Conservation (phyloP, 2,329 filamentous ascomycete genomes). For the Biscogniauxia mediterranea region DNA sequence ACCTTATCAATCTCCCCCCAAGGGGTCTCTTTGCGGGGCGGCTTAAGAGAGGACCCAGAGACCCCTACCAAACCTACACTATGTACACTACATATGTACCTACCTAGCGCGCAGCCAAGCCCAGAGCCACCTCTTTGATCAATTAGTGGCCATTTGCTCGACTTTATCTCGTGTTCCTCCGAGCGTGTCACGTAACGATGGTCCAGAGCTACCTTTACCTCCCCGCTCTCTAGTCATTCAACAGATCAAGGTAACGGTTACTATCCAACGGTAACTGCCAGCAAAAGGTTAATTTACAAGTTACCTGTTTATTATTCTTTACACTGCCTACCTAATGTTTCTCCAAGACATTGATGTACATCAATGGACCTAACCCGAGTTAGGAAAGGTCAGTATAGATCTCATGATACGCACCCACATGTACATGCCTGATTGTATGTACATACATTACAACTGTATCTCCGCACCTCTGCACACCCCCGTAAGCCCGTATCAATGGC, state of each 20-base stretch:
- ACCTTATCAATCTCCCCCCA: not conserved
- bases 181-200: conserved; percentile 6
- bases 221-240: no score
- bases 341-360: no score
- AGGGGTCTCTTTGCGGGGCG: not conserved
- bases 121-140: not conserved
- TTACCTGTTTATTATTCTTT: no score
- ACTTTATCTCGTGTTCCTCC: not conserved
- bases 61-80: not conserved
- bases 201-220: not conserved
- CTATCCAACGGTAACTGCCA: no score
- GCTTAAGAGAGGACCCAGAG: not conserved
- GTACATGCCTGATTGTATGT: not conserved
- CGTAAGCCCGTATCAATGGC: not conserved
- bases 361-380: not conserved
- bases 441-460: not conserved
- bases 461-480: not conserved
- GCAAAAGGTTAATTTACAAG: no score
- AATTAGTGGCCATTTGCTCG: not conserved
- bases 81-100: no score
- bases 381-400: not conserved
- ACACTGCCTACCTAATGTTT: no score
- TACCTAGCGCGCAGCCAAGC: not conserved
- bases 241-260: no score
- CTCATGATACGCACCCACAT: not conserved